Conservation (phyloP, 1,284 basidiomycete species). For the Sphagnurus paluster region DNA sequence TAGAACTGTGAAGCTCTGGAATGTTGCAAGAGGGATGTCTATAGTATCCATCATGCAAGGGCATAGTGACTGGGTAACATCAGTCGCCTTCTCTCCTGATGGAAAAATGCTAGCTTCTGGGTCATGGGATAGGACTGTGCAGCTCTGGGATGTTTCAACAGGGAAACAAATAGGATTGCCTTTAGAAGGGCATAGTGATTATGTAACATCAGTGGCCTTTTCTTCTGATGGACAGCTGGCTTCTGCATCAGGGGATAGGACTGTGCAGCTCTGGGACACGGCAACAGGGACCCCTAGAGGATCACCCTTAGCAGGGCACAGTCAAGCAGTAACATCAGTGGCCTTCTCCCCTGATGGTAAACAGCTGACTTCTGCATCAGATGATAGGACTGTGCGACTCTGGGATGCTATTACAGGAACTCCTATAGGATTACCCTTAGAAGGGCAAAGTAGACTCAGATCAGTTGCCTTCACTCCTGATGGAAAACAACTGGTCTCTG, state of each 20-base stretch:
- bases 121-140: slow-evolving; percentile 1
- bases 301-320: not conserved
- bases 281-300: not conserved
- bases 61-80: slow-evolving; percentile 2
- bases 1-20: not conserved
- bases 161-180: not conserved
- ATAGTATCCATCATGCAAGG: not conserved
- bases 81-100: slow-evolving; percentile 16
- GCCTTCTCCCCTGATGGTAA: slow-evolving; percentile 22
- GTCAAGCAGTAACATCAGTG: not conserved
- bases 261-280: too few relatives aligned
- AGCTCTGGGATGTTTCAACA: slow-evolving; percentile 4
- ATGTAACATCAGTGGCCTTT: not conserved
- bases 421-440: too few relatives aligned
- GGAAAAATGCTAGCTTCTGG: slow-evolving; percentile 12
- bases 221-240: slow-evolving; percentile 21
- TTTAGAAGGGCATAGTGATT: not conserved
- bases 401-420: too few relatives aligned
- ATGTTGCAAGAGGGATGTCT: not conserved
- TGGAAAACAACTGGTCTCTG: too few relatives aligned
- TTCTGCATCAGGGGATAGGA: too few relatives aligned
- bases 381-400: too few relatives aligned
- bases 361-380: slow-evolving; percentile 11
- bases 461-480: too few relatives aligned
- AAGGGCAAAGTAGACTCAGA: too few relatives aligned